Conservation (phyloP, 306 rosid genomes). For the Purshia tridentata region DNA sequence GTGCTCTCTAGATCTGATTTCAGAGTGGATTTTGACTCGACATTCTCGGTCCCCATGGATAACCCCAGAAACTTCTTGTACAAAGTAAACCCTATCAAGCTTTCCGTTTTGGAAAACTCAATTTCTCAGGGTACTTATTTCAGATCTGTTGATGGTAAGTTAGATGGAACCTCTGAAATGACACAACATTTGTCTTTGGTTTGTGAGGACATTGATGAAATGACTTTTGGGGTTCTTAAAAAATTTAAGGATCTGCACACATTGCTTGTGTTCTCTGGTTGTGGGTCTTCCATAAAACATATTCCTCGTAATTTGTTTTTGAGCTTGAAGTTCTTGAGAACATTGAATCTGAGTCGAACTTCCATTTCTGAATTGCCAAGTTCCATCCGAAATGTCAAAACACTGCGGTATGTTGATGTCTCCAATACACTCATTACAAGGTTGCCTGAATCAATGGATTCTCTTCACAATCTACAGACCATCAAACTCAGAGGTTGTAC, state of each 20-base stretch:
- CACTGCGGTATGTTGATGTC: conserved; percentile 4
- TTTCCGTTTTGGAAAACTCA: neutral
- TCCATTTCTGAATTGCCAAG: conserved; percentile 21
- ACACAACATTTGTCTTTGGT: conserved; percentile 7
- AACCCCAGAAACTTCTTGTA: neutral
- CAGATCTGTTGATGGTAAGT: neutral
- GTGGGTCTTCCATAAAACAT: neutral
- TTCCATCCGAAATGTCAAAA: conserved; percentile 19
- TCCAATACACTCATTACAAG: conserved; percentile 13
- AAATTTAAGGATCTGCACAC: conserved; percentile 6
- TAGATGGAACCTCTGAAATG: neutral
- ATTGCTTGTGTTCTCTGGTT: neutral
- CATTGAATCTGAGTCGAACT: conserved; percentile 13
- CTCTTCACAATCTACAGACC: conserved; percentile 9
- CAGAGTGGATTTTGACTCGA: neutral
- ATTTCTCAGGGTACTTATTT: neutral
- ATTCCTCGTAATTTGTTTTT: conserved; percentile 23
- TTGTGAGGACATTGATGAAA: neutral
- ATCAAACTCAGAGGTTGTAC: conserved; percentile 15
- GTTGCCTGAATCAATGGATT: conserved; percentile 17
- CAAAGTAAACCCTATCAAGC: neutral
- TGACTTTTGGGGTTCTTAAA: neutral
- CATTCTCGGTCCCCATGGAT: neutral
- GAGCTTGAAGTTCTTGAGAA: conserved; percentile 8
- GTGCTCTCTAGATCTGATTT: neutral